A percentile compares a stretch with the other conserved stretches of the same genome.
phyloP scores from a whole-genome alignment of 1,284 basidiomycete genomes.

The Rhodotorula sp. region DNA sequence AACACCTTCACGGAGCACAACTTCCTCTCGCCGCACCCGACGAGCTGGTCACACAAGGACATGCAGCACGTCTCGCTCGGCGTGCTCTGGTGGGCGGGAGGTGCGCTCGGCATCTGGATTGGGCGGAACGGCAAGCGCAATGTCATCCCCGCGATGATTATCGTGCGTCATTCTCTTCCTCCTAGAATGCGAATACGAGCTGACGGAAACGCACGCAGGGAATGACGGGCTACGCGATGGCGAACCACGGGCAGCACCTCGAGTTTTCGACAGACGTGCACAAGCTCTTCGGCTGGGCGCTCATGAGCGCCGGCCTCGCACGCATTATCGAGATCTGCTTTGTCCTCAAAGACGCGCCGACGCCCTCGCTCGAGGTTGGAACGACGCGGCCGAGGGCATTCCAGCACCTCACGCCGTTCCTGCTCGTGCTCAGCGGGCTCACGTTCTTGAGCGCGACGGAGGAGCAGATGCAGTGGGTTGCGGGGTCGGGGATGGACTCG shows the following conservation, averaged over 20 bases:
- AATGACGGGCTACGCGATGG: slow-evolving; percentile 94
- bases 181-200: background rate
- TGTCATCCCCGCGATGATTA: slow-evolving; percentile 76
- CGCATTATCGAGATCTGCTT: slow-evolving; percentile 88
- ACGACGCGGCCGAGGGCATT: slow-evolving; percentile 59
- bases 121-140: slow-evolving; percentile 81
- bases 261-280: slow-evolving; percentile 77
- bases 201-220: slow-evolving; percentile 46
- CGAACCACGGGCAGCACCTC: slow-evolving; percentile 80
- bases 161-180: slow-evolving; percentile 12
- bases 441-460: slow-evolving; percentile 90
- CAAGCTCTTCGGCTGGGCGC: slow-evolving; percentile 54
- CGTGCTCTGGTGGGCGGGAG: slow-evolving; percentile 80
- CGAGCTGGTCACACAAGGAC: slow-evolving; percentile 41
- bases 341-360: slow-evolving; percentile 55
- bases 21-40: slow-evolving; percentile 29
- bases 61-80: slow-evolving; percentile 47
- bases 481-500: slow-evolving; percentile 49
- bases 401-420: slow-evolving; percentile 79
- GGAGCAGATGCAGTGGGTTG: slow-evolving; percentile 73
- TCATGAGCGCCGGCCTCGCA: slow-evolving; percentile 80
- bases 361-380: slow-evolving; percentile 46
- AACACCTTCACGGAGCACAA: slow-evolving; percentile 84
- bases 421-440: slow-evolving; percentile 69
- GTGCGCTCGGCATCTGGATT: slow-evolving; percentile 81